Evolutionary conservation across 163 green algal species (phyloP), one percentile per base, ranked within the genome.

Genomic region (Scenedesmus sp.): DNA sequence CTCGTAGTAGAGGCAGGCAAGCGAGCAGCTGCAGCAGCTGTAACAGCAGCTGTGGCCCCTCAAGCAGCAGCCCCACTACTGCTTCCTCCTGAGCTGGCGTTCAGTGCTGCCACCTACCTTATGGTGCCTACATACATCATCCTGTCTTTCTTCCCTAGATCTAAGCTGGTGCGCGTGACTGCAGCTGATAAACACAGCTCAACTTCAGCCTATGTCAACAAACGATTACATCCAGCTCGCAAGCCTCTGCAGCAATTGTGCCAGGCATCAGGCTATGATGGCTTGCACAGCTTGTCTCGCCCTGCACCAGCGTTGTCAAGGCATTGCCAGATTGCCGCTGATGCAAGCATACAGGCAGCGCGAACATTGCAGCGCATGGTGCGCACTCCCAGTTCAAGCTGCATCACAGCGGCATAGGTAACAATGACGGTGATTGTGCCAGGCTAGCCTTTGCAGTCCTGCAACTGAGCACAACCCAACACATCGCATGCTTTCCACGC

Each of bases 41-140:
- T 52, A 2, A 26, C 87, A 66, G 74, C 76, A 77, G 89, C 82
- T 26, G 83, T 59, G 26, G 83, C 83, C 18, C 8, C 83, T 54
- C 56, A 54, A 54, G 26, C 67, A 57, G 67, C 67, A 34, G 83
- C 90, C 13, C 12, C 64, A 34, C 8, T 67, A 4, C 56, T 92
- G 15, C 83, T 92, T 26, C 55, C 67, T 3, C 90, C 90, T 64
- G 83, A 54, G 12, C 13, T 67, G 2, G 90, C 90, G 2, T 92
- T 92, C 70, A 90, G 74, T 23, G 59, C 70, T 18, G 90, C 70
- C 7, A 92, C 90, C 1, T 86, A 84, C 20, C 13, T 87, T 5
- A 89, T 92, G 83, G 82, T 90, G 16, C 83, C 90, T 4, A 52
- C 84, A 7, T 92, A 92, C 59, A 4, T 86, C 8, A 57, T 83